Conservation (phyloP, 2,329 filamentous ascomycete genomes). For the Verticillium isaacii region DNA sequence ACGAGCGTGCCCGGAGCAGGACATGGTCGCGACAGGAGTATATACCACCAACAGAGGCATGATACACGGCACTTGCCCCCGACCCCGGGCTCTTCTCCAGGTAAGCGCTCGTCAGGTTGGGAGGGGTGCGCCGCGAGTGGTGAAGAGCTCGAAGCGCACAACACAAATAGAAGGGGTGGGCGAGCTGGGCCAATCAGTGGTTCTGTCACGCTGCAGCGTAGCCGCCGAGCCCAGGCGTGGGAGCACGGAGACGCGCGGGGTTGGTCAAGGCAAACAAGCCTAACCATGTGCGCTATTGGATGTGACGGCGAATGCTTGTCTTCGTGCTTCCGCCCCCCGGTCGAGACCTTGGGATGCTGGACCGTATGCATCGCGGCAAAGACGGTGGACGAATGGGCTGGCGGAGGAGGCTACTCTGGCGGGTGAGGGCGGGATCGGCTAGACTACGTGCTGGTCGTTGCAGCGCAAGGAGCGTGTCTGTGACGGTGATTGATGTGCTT, state of each 20-base stretch:
- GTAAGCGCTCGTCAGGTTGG: constrained; percentile 12
- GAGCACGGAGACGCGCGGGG: constrained; percentile 11
- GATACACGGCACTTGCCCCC: neutral
- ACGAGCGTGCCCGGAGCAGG: neutral
- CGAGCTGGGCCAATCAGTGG: constrained; percentile 20
- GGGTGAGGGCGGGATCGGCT: neutral
- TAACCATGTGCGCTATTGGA: neutral
- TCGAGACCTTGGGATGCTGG: neutral
- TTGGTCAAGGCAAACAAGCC: constrained; percentile 6
- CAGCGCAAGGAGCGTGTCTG: neutral
- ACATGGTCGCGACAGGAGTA: neutral
- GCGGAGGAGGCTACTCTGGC: neutral
- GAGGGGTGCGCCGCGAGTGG: constrained; percentile 7
- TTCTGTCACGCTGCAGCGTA: constrained; percentile 25
- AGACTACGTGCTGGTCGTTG: neutral
- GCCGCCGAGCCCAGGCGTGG: constrained; percentile 12
- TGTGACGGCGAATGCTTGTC: neutral
- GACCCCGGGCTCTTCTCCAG: neutral
- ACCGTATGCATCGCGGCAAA: neutral
- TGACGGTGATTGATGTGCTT: neutral
- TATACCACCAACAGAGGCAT: neutral
- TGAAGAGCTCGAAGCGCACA: constrained; percentile 4
- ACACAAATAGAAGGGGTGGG: constrained; percentile 11
- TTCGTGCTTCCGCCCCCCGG: neutral
- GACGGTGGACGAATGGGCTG: neutral